A percentile compares a stretch with the other conserved stretches of the same genome.
phyloP scores from a whole-genome alignment of 2,329 filamentous ascomycete species.

The Pseudonectria buxi region DNA sequence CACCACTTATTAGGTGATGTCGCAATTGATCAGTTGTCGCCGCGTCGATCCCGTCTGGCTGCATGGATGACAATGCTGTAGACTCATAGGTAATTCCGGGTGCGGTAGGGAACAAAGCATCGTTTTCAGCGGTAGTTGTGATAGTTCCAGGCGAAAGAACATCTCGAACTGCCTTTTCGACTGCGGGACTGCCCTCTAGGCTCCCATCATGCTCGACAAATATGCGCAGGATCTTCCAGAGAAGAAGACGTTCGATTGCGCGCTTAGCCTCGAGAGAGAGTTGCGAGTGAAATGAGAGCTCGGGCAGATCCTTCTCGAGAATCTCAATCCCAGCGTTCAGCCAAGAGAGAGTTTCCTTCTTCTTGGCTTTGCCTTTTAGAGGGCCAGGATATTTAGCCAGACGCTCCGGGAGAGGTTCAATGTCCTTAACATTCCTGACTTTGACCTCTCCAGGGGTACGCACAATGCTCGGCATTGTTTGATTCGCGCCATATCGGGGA shows the following conservation, averaged over 20 bases:
- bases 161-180: slow-evolving; percentile 68
- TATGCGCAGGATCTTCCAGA: slow-evolving; percentile 80
- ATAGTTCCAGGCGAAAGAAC: slow-evolving; percentile 57
- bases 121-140: slow-evolving; percentile 19
- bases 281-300: slow-evolving; percentile 41
- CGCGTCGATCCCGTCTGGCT: slow-evolving; percentile 62
- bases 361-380: slow-evolving; percentile 82
- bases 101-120: slow-evolving; percentile 17
- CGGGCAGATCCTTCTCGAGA: slow-evolving; percentile 56
- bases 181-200: slow-evolving; percentile 64
- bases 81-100: slow-evolving; percentile 19
- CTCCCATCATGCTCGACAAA: slow-evolving; percentile 82
- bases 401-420: slow-evolving; percentile 63
- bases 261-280: slow-evolving; percentile 60
- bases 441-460: slow-evolving; percentile 77
- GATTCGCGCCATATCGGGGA: slow-evolving; percentile 74
- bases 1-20: slow-evolving; percentile 66
- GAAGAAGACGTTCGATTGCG: slow-evolving; percentile 67
- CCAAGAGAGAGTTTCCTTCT: slow-evolving; percentile 87
- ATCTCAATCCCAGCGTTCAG: slow-evolving; percentile 67
- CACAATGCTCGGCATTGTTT: slow-evolving; percentile 68
- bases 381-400: slow-evolving; percentile 84
- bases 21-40: slow-evolving; percentile 66
- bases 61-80: slow-evolving; percentile 31
- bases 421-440: slow-evolving; percentile 66